Conservation (phyloP, 257 asterid species). For the Ophiorrhiza pumila region DNA sequence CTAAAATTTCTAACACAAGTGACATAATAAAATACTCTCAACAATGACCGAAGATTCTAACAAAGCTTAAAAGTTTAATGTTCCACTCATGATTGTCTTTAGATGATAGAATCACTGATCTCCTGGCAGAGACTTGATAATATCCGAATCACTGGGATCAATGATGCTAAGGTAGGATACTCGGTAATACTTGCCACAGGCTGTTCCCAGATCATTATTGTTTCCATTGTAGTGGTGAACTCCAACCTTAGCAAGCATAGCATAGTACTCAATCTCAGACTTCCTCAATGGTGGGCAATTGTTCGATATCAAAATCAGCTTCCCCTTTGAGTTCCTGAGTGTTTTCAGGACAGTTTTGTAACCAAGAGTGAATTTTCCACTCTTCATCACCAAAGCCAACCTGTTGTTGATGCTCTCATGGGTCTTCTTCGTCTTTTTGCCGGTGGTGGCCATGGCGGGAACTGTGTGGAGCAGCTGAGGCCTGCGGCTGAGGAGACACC, state of each 20-base stretch:
- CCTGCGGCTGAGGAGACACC: slow-evolving; percentile 22
- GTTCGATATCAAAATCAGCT: slow-evolving; percentile 74
- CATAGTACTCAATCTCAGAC: slow-evolving; percentile 83
- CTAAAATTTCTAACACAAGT: slow-evolving; percentile 1
- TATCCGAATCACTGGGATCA: slow-evolving; percentile 78
- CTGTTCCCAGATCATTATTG: slow-evolving; percentile 81
- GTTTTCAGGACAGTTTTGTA: slow-evolving; percentile 84
- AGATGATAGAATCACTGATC: slow-evolving; percentile 34
- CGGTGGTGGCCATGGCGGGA: slow-evolving; percentile 42
- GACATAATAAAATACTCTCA: slow-evolving; percentile 7
- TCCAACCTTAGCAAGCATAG: slow-evolving; percentile 84
- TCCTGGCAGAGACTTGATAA: slow-evolving; percentile 58
- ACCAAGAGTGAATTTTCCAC: slow-evolving; percentile 80
- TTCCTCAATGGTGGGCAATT: slow-evolving; percentile 86
- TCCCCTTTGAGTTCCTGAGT: slow-evolving; percentile 71
- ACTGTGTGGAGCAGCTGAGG: not conserved
- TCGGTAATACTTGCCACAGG: slow-evolving; percentile 62
- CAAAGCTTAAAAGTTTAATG: slow-evolving; percentile 2
- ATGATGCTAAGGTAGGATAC: slow-evolving; percentile 80
- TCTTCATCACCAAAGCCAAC: slow-evolving; percentile 79
- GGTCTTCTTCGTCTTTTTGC: slow-evolving; percentile 69
- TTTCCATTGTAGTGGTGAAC: slow-evolving; percentile 82
- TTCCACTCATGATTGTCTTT: not conserved
- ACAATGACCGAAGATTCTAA: not conserved
- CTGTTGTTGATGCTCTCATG: slow-evolving; percentile 79